Base-by-base conservation (phyloP, 306 rosid genomes). In the Echinosophora koreensis region DNA sequence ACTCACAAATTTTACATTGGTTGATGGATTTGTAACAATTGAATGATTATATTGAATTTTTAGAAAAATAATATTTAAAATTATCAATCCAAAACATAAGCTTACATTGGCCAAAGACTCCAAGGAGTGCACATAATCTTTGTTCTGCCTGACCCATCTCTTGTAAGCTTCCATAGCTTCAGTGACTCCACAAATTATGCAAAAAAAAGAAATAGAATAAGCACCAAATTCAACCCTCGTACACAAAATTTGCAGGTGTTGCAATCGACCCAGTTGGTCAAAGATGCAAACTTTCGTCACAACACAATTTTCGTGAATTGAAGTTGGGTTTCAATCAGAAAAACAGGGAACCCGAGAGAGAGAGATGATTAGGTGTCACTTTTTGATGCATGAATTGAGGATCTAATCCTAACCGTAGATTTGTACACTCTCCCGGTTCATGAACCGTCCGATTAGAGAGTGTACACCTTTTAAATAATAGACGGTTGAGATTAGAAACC, bases 71-170 rank as follows among this genome's bases (percentile, higher is more conserved):
- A 63, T 8, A 62, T 5, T 9, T 34, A 1, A 82, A 82, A 70
- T 5, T 65, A 57, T 15, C 18, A 61, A 81, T 51, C 52, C 34
- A 28, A 35, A 77, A 38, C 38, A 54, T 4, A 72, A 57, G 44
- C 97, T 95, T 80, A 95, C 97, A 83, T 91, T 95, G 73, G 99
- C 97, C 73, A 92, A 79, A 74, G 98, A 89, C 79, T 92, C 99
- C 80, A 95, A 64, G 34, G 96, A 88, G 82, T 91, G 91, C 41
- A 95, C 96, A 76, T 83, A 92, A 56, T 89, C 92, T 86, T 84
- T 92, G 87, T 95, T 95, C 85, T 81, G 87, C 87, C 99, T 82
- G 15, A 92, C 97, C 96, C 96, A 95, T 78, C 84, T 86, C 88
- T 89, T 92, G 66, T 92, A 95, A 79, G 91, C 85, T 46, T 91